Evolutionary conservation across 352 stramenopile genomes (phyloP), one percentile per base, ranked within the genome.

Genomic region (Aphanomyces astaci): DNA sequence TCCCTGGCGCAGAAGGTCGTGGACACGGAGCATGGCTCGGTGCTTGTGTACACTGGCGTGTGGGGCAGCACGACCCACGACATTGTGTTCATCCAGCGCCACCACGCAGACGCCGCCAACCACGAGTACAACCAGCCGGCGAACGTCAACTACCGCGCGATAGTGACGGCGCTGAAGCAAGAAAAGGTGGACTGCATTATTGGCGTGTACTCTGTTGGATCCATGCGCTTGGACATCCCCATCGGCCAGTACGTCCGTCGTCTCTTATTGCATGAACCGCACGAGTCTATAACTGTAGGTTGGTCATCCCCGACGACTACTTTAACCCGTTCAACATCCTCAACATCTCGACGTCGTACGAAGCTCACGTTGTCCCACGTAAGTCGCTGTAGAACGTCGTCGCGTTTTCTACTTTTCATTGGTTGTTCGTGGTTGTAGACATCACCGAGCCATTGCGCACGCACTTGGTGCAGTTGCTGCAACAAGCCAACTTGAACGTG

Each of bases 301-400:
- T 75, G 48, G 78, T 94, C 24, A 80, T 96, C 60, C 87, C 86
- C 0, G 81, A 96, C 31, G 88, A 96, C 75, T 96, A 86, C 70
- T 96, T 95, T 69, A 95, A 89, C 59, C 87, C 87, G 22, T 94
- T 92, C 59, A 77, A 93, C 73, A 89, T 93, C 64, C 72, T 92
- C 51, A 83, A 92, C 74, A 72, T 96, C 69, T 94, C 83, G 28
- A 77, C 75, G 36, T 74, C 90, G 70, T 90, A 94, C 70, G 82
- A 92, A 53, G 87, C 84, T 13, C 87, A 96, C 73, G 74, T 91
- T n/a, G 85, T 96, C 60, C 86, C 87, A 3, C 81, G 88, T 68
- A 73, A 88, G 53, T 43, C 15, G 36, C 36, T 73, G n/a, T n/a
- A n/a, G n/a, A n/a, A n/a, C n/a, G n/a, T n/a, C n/a, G n/a, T n/a